These are phyloP conservation scores for Skeletonema potamos DNA, from an alignment of 108 stramenopile species.

Conservation along the genomic window DNA sequence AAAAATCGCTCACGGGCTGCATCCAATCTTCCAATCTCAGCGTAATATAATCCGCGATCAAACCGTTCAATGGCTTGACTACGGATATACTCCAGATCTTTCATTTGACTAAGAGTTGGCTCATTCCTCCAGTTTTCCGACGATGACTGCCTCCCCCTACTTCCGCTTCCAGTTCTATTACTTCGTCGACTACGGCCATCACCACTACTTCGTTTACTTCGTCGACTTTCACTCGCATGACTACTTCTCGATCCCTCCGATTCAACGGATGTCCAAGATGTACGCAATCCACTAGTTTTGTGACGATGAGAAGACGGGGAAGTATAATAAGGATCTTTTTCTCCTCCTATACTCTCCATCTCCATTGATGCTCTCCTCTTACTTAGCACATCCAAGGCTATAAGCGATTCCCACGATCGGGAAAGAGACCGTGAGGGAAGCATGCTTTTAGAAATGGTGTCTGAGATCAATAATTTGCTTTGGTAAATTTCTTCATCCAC, in stretches of 20 bases:
- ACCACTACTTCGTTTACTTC: neutral
- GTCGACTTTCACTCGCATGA: neutral
- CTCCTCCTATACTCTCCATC: neutral
- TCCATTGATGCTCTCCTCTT: neutral
- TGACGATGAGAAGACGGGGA: neutral
- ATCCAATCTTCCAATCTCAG: neutral
- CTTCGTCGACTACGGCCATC: neutral
- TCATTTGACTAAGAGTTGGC: neutral
- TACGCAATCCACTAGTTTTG: neutral
- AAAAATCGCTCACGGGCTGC: conserved; percentile 1
- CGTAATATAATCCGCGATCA: neutral
- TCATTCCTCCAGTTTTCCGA: conserved; percentile 2
- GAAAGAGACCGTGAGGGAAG: neutral
- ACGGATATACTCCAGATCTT: conserved; percentile 3
- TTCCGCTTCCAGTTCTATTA: neutral
- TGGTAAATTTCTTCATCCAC: neutral
- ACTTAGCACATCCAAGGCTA: neutral
- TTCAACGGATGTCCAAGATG: neutral
- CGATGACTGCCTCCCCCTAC: neutral
- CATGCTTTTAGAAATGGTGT: neutral
- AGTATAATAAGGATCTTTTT: neutral
- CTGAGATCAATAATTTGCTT: neutral
- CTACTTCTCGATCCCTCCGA: neutral
- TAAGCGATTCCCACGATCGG: neutral
- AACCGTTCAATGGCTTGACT: neutral